These are phyloP conservation scores for Tuber aestivum DNA, from an alignment of 495 filamentous ascomycete species.

Conservation along the genomic window DNA sequence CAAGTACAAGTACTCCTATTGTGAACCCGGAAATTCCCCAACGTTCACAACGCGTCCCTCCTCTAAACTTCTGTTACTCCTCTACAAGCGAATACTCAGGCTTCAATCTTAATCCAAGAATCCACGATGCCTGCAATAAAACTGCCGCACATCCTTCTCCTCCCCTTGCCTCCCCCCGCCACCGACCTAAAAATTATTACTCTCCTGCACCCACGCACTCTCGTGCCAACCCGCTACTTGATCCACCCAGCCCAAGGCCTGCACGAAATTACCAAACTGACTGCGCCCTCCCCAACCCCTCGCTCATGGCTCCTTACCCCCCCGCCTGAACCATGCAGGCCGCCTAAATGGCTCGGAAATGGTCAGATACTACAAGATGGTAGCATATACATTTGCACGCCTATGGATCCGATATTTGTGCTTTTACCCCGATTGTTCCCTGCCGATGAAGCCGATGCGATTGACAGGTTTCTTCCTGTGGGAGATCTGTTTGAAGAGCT, in stretches of 20 bases:
- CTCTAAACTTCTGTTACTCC: neutral
- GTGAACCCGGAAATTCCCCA: neutral
- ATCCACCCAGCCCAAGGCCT: constrained; percentile 73
- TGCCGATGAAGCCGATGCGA: constrained; percentile 39
- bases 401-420: constrained; percentile 77
- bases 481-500: constrained; percentile 73
- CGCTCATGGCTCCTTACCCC: constrained; percentile 63
- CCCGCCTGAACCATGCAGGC: constrained; percentile 6
- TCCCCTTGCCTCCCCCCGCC: constrained; percentile 61
- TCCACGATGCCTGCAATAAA: constrained; percentile 23
- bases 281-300: constrained; percentile 55
- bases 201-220: constrained; percentile 70
- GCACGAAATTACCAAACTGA: constrained; percentile 78
- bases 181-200: constrained; percentile 61
- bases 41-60: neutral
- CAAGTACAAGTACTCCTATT: too few species aligned
- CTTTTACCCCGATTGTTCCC: constrained; percentile 62
- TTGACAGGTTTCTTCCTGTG: constrained; percentile 63
- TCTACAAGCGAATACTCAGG: neutral
- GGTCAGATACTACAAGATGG: constrained; percentile 56
- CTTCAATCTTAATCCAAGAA: constrained; percentile 29
- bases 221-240: constrained; percentile 62
- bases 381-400: constrained; percentile 73
- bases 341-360: constrained; percentile 32
- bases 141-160: constrained; percentile 67